These are phyloP conservation scores for Neophaeococcomyces aloes DNA, from an alignment of 2,329 filamentous ascomycete genomes.

Conservation along the genomic window DNA sequence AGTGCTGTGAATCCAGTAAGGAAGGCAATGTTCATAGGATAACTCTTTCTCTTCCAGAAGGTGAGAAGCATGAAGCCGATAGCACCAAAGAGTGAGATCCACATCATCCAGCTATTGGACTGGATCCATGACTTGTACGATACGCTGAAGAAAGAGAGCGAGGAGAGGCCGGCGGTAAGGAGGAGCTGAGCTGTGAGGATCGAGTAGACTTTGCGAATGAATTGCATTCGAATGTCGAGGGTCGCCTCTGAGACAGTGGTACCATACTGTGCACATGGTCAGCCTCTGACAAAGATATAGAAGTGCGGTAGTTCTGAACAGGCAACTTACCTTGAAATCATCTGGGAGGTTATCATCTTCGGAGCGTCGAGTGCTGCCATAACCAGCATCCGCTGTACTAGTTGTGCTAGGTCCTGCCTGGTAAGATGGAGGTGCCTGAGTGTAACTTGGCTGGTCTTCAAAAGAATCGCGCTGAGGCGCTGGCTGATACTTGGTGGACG, in stretches of 20 bases:
- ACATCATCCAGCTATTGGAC: conserved; percentile 70
- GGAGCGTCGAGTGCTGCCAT: conserved; percentile 49
- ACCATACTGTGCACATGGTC: conserved; percentile 56
- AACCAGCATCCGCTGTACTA: conserved; percentile 49
- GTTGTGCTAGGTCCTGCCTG: conserved; percentile 45
- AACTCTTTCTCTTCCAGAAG: conserved; percentile 91
- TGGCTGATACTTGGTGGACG: conserved; percentile 62
- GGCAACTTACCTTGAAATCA: conserved; percentile 73
- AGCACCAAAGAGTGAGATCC: conserved; percentile 72
- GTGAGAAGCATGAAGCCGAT: conserved; percentile 78
- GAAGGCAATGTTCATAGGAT: conserved; percentile 90
- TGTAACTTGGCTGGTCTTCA: conserved; percentile 53
- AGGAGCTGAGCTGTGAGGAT: conserved; percentile 94
- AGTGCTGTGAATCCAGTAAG: conserved; percentile 78
- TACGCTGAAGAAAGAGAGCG: conserved; percentile 72
- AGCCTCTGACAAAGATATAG: conserved; percentile 9
- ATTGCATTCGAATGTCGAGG: conserved; percentile 91
- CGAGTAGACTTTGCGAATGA: conserved; percentile 92
- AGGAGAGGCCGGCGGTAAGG: conserved; percentile 68
- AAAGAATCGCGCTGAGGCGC: conserved; percentile 81
- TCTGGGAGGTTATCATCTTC: conserved; percentile 89
- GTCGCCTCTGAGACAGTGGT: conserved; percentile 88
- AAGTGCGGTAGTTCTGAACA: not conserved
- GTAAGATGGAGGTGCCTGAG: conserved; percentile 77
- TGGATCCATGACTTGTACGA: conserved; percentile 83